Base-by-base conservation (phyloP, 2,329 filamentous ascomycete genomes). In the Clathrospora elynae region DNA sequence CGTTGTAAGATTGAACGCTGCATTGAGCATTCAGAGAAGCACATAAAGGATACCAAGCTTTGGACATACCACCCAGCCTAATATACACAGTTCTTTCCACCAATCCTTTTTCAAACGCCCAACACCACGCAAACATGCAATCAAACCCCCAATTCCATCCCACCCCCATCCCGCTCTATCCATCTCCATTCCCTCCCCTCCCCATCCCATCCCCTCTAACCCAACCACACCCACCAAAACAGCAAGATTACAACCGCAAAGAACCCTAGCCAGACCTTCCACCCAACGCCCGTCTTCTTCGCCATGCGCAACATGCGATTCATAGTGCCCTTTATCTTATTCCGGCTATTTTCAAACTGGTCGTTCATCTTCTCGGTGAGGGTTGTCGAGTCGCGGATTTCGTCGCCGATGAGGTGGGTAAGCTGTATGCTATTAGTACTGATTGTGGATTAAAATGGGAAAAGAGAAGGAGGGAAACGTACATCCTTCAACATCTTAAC, bases 231-330 rank as follows among this genome's bases (percentile, higher is more conserved):
- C 70, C 92, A 99, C 57, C 84, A 82, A 71, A 99, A 99, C 55
- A 97, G 70, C 41, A 92, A 67, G 51, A 86, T 82, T 12, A 97
- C 88, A 23, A 85, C 87, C 5, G 83, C 78, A 68, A 99, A 96
- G 73, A 99, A 99, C 29, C 77, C 79, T 36, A 96, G 70, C 93
- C 93, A 99, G 43, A 91, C 87, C 72, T 83, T 92, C 93, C 93
- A 99, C 62, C 90, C 86, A 7, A 99, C 86, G n/a, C 93, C 93
- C 2, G 91, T 95, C 61, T 84, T 80, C 74, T 97, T 83, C 4
- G 93, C 93, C 93, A 99, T 99, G 39, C 92, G 68, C 55, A 97
- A 74, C 93, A 99, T 99, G 46, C 91, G 80, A 68, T 90, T 96
- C 93, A 99, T 97, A 12, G 95, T 97, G 39, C 92, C 90, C 30